Evolutionary conservation across 1,139 yeast species (phyloP), one percentile per base, ranked within the genome.

Genomic region (Blastobotrys buckinghamii): DNA sequence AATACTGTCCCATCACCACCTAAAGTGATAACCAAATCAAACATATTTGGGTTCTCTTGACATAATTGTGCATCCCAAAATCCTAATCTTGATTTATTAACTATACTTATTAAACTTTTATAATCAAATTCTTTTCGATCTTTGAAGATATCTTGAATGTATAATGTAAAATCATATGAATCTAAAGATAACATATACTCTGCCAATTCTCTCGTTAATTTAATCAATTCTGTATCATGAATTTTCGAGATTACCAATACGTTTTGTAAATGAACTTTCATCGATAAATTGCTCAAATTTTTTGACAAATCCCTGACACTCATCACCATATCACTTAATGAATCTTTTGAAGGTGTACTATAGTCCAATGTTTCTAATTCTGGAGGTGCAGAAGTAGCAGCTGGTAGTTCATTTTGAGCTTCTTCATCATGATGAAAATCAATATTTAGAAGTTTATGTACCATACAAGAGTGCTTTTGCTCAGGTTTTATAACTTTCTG

Each of bases 1-100:
- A 88, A 68, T 44, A 87, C 89, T 0, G 96, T 88, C 2, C 96
- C 96, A 63, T 88, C 96, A 3, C 96, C 96, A 19, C 96, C 96
- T 39, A 87, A 64, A 15, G 75, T 70, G 35, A 72, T 59, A 12
- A 70, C 72, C 43, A 87, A 69, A 63, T 88, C 96, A 59, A 70
- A 73, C 45, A 64, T 50, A 45, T 74, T 72, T 2, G 78, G 76
- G 45, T 76, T 73, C 41, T 70, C 65, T 6, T 61, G 50, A 42
- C 85, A 78, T 53, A 74, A 67, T 49, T 74, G 75, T 40, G 76
- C 72, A 47, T 73, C 72, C 92, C 92, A 84, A 59, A 71, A 81
- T 50, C 70, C 70, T 42, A 83, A 67, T 47, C 76, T 64, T 9
- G 67, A 60, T 0, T 77, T 76, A 22, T 66, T 58, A 2, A 64